phyloP scores from a whole-genome alignment of 148 eudicot species.

The Nepenthes mirabilis region DNA sequence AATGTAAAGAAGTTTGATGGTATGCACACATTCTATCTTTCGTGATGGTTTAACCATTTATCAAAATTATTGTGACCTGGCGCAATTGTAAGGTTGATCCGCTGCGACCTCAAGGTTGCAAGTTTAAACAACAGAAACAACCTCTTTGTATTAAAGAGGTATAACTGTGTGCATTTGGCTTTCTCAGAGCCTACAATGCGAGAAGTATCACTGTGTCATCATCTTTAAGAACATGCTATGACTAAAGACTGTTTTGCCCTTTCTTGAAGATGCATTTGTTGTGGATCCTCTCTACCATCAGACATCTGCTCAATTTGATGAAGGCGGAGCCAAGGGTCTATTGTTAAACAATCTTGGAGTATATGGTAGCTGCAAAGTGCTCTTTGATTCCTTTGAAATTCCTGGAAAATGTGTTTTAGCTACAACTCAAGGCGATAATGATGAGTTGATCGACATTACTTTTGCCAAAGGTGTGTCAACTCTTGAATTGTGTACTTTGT shows the following conservation, averaged over 20 bases:
- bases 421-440: constrained; percentile 16
- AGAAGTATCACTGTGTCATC: too few species aligned
- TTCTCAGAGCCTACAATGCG: too few species aligned
- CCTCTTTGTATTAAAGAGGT: too few species aligned
- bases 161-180: too few species aligned
- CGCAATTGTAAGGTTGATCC: too few species aligned
- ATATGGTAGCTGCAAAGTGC: constrained; percentile 71
- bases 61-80: not conserved
- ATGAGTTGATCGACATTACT: constrained; percentile 53
- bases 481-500: not conserved
- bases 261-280: constrained; percentile 63
- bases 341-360: constrained; percentile 89
- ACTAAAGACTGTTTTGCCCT: not conserved
- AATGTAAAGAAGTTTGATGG: constrained; percentile 96
- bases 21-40: not conserved
- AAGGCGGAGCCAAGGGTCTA: constrained; percentile 97
- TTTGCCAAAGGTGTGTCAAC: constrained; percentile 51
- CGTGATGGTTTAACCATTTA: not conserved
- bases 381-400: constrained; percentile 91
- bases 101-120: too few species aligned
- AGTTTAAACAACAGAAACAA: too few species aligned
- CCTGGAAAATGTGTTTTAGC: constrained; percentile 61
- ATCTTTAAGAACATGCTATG: too few species aligned
- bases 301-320: constrained; percentile 96
- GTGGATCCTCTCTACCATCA: constrained; percentile 98